A percentile compares a stretch with the other conserved stretches of the same genome.
Evolutionary conservation across 306 rosid genomes (phyloP).

Genomic region (Ceratonia siliqua): DNA sequence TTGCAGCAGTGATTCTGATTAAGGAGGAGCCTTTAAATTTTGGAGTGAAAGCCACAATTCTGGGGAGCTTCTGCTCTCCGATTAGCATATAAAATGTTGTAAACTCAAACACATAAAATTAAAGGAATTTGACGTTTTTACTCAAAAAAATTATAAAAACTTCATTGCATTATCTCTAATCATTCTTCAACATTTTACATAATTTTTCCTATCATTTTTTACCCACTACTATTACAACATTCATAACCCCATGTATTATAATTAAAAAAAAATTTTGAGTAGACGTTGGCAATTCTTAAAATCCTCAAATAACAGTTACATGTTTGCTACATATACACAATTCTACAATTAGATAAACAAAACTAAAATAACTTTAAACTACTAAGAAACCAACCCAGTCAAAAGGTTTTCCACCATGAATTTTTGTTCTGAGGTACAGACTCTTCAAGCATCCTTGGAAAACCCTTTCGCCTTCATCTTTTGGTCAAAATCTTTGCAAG

Average conservation of each 20-base stretch:
- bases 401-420: not conserved
- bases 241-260: not conserved
- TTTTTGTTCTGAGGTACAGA: not conserved
- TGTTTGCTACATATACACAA: not conserved
- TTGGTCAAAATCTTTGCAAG: not conserved
- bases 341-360: not conserved
- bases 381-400: not conserved
- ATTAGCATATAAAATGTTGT: no score
- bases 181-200: no score
- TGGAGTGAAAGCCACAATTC: no score
- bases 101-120: no score
- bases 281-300: not conserved
- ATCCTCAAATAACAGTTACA: not conserved
- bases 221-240: no score
- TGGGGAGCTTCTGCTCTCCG: no score
- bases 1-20: no score
- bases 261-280: not conserved
- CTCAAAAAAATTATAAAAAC: no score
- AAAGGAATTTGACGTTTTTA: no score
- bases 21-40: no score
- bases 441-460: not conserved
- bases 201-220: no score
- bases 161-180: no score
- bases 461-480: slow-evolving; percentile 6
- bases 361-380: not conserved